These are phyloP conservation scores for Actinomortierella ambigua DNA, from an alignment of 371 early-diverging fungal genomes.

Conservation along the genomic window DNA sequence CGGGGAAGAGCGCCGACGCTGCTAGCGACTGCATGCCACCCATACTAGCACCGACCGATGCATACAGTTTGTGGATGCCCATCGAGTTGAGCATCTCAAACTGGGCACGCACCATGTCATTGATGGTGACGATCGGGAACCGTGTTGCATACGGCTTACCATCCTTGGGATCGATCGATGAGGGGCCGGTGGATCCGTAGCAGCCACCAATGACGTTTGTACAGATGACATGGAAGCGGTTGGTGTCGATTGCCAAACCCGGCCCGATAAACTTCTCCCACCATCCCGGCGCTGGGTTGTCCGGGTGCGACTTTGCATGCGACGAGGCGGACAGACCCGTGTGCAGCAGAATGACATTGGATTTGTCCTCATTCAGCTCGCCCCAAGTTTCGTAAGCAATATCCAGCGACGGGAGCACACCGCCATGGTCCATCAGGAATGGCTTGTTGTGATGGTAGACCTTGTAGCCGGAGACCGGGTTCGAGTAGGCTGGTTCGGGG, in stretches of 20 bases:
- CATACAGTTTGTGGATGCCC: constrained; percentile 83
- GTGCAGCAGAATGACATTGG: constrained; percentile 83
- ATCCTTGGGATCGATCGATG: constrained; percentile 75
- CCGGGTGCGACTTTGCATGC: constrained; percentile 80
- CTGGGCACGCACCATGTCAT: constrained; percentile 95
- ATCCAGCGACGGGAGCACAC: constrained; percentile 73
- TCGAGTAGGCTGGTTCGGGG: constrained; percentile 88
- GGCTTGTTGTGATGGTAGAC: constrained; percentile 68
- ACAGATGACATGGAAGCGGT: constrained; percentile 87
- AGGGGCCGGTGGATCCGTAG: constrained; percentile 89
- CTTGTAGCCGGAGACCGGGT: constrained; percentile 83
- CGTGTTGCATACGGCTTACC: constrained; percentile 82
- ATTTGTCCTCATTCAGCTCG: constrained; percentile 63
- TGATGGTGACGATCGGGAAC: constrained; percentile 92
- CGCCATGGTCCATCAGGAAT: constrained; percentile 85
- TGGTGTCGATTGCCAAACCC: constrained; percentile 81
- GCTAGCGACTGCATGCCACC: constrained; percentile 96
- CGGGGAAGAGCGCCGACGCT: constrained; percentile 82
- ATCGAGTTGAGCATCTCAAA: constrained; percentile 81
- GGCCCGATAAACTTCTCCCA: constrained; percentile 98
- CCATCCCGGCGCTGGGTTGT: constrained; percentile 89
- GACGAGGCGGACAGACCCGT: constrained; percentile 87
- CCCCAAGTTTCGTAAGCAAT: constrained; percentile 93
- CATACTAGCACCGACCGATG: constrained; percentile 94
- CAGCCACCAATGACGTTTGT: constrained; percentile 90